Evolutionary conservation across 2,329 filamentous ascomycete species (phyloP).

Genomic region (Delphinella strobiligena): DNA sequence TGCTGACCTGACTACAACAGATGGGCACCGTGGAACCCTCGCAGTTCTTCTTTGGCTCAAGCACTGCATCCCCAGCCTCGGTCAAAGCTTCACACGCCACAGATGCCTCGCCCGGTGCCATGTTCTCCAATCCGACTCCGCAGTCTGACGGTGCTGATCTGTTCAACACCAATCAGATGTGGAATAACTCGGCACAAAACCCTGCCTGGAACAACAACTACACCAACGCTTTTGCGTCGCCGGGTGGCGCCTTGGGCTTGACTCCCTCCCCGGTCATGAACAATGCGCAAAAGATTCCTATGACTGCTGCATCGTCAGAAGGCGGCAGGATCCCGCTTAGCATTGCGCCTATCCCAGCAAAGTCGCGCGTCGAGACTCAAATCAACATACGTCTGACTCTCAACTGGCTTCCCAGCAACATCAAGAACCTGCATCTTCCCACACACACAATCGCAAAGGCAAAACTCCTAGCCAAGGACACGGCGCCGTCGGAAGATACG

Average conservation of each 20-base stretch:
- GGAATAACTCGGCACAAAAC: slow-evolving; percentile 17
- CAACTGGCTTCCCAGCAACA: slow-evolving; percentile 59
- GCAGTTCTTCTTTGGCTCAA: slow-evolving; percentile 12
- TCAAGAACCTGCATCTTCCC: slow-evolving; percentile 75
- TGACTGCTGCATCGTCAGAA: slow-evolving; percentile 5
- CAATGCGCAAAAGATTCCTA: slow-evolving; percentile 11
- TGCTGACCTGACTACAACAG: slow-evolving; percentile 2
- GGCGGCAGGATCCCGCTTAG: slow-evolving; percentile 19
- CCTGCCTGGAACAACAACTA: slow-evolving; percentile 21
- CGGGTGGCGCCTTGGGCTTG: slow-evolving; percentile 17
- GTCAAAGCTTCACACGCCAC: slow-evolving; percentile 8
- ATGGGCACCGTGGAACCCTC: slow-evolving; percentile 10
- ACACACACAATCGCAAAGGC: slow-evolving; percentile 88
- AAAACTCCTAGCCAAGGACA: slow-evolving; percentile 71
- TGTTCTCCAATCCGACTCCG: slow-evolving; percentile 22
- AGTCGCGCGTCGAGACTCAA: slow-evolving; percentile 92
- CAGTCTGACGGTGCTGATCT: slow-evolving; percentile 23
- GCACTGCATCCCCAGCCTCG: slow-evolving; percentile 10
- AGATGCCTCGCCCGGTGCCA: slow-evolving; percentile 19
- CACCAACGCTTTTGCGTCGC: slow-evolving; percentile 19
- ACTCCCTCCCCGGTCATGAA: slow-evolving; percentile 24
- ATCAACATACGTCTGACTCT: slow-evolving; percentile 79
- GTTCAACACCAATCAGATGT: slow-evolving; percentile 17
- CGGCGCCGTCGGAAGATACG: slow-evolving; percentile 56
- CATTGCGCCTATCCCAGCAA: slow-evolving; percentile 34